Base-by-base conservation (phyloP, 495 filamentous ascomycete genomes). In the Penicillium arizonense region DNA sequence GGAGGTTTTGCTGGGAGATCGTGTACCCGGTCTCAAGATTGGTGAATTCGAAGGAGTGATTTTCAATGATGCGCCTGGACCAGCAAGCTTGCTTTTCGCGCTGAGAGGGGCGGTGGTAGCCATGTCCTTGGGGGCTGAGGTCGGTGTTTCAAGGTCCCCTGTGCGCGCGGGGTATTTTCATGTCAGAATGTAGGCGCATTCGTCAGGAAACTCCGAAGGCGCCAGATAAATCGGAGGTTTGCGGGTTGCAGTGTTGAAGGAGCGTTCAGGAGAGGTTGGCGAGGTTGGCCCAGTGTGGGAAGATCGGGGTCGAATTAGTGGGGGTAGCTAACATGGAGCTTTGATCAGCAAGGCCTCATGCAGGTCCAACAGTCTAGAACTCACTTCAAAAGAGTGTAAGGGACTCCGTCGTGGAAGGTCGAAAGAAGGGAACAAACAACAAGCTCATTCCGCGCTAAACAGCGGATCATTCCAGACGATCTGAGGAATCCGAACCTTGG, bases 1-100 rank as follows among this genome's bases (percentile, higher is more conserved):
- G 11, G 67, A 63, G 21, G 72, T 58, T 62, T 84, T 88, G 53
- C 80, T 73, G 20, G 85, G 82, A 21, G 89, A 86, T 51, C 86
- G 79, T 40, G 79, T 75, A 10, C 80, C 74, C 21, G 83, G 81
- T 47, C 82, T 76, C 50, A 85, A 71, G 48, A 81, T 82, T 28
- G 89, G 89, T 34, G 89, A 90, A 68, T 87, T 91, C 51, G 87
- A 85, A 46, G 90, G 89, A 28, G 90, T 90, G 56, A 90, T 74
- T 76, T 87, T 91, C 65, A 90, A 75, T 44, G 73, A 72, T 44
- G 68, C 58, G 26, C 65, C 59, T 12, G 69, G 57, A 20, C 61
- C 67, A 49, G 59, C 62, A 33, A 67, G 50, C 54, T 72, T 75
- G 63, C 59, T 66, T 62, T 74, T 76, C 42, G 61, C 55, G 41